Conservation (phyloP, 1,139 yeast genomes). For the Pneumocystis canis region DNA sequence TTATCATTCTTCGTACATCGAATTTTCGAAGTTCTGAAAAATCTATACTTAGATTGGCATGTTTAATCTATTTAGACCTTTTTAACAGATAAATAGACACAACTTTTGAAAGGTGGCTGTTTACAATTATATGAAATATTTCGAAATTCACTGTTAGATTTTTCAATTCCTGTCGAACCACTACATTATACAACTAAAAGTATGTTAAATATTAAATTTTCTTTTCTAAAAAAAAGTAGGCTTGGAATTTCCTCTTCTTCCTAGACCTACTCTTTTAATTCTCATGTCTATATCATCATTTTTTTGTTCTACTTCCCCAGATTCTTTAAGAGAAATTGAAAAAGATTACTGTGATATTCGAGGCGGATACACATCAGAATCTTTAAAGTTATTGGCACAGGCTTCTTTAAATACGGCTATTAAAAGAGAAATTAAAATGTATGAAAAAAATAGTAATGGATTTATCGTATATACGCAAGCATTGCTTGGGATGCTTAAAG, state of each 20-base stretch:
- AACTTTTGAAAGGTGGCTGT: conserved; percentile 5
- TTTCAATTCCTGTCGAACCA: conserved; percentile 10
- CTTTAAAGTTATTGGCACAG: conserved; percentile 5
- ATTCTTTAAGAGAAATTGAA: background rate
- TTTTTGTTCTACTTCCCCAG: background rate
- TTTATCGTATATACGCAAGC: conserved; percentile 11
- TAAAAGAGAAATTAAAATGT: conserved; percentile 5
- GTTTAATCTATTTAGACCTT: background rate
- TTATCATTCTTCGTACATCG: conserved; percentile 4
- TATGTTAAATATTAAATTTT: background rate
- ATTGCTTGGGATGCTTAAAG: conserved; percentile 6
- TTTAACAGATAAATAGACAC: background rate
- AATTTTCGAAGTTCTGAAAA: conserved; percentile 10
- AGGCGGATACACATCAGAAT: conserved; percentile 6
- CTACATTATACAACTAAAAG: conserved; percentile 8
- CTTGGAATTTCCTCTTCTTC: background rate
- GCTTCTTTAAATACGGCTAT: conserved; percentile 10
- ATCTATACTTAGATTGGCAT: conserved; percentile 6
- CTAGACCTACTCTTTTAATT: background rate
- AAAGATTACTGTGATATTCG: conserved; percentile 1
- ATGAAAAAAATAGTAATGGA: conserved; percentile 11
- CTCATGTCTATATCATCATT: background rate
- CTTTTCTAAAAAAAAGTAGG: background rate
- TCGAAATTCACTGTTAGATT: conserved; percentile 1
- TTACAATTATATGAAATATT: conserved; percentile 5